These are phyloP conservation scores for Lipomyces starkeyi DNA, from an alignment of 805 yeast genomes.

Conservation along the genomic window DNA sequence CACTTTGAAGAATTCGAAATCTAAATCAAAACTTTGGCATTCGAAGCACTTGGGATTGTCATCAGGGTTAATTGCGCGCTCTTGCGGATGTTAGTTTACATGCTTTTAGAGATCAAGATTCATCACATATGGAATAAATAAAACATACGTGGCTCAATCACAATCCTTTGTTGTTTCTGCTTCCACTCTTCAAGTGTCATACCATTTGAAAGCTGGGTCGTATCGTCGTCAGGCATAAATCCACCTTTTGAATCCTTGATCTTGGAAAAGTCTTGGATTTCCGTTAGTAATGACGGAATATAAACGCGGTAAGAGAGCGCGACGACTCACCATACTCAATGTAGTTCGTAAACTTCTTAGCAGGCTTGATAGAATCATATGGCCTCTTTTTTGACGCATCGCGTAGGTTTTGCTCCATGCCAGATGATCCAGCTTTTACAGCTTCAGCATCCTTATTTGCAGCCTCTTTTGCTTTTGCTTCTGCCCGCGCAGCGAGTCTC, in stretches of 20 bases:
- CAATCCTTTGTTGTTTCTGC: constrained; percentile 51
- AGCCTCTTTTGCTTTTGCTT: constrained; percentile 28
- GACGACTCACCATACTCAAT: constrained; percentile 47
- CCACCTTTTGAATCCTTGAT: constrained; percentile 92
- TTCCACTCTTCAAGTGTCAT: constrained; percentile 61
- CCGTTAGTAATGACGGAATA: neutral
- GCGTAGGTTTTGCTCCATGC: constrained; percentile 11
- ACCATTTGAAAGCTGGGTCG: constrained; percentile 39
- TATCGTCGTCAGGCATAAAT: constrained; percentile 59
- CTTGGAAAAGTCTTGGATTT: constrained; percentile 76
- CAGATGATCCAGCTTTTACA: constrained; percentile 5
- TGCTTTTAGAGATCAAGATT: neutral
- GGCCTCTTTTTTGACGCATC: constrained; percentile 38
- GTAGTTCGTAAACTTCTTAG: constrained; percentile 46
- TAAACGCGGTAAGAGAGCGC: neutral
- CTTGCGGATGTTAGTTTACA: constrained; percentile 45
- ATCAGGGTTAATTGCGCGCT: constrained; percentile 71
- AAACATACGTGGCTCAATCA: constrained; percentile 33
- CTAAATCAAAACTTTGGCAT: constrained; percentile 75
- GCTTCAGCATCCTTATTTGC: constrained; percentile 25
- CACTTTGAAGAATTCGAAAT: constrained; percentile 68
- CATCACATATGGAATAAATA: neutral
- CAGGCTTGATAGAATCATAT: constrained; percentile 35
- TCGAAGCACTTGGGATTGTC: constrained; percentile 84
- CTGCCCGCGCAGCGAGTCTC: constrained; percentile 37